phyloP scores from a whole-genome alignment of 1,284 basidiomycete species.

The Sporisorium exsertum region DNA sequence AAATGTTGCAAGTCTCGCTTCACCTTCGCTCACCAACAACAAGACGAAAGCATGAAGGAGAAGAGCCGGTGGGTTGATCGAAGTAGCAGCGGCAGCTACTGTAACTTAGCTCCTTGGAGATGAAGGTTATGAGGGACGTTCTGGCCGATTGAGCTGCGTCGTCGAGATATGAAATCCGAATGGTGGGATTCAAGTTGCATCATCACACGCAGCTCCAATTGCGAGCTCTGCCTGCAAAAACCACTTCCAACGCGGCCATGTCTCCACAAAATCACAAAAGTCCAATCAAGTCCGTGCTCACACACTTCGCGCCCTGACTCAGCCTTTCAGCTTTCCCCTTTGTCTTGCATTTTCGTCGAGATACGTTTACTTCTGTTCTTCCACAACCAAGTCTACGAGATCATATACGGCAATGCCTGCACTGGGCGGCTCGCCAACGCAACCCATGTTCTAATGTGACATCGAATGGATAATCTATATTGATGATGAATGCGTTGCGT shows the following conservation, averaged over 20 bases:
- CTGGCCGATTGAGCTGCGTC: conserved; percentile 3
- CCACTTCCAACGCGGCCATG: not conserved
- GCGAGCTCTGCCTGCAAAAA: not conserved
- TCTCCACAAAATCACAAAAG: conserved; percentile 17
- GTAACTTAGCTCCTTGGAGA: not conserved
- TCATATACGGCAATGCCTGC: not conserved
- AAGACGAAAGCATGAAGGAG: no score
- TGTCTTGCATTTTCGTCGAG: no score
- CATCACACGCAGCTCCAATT: conserved; percentile 4
- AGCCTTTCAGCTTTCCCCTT: no score
- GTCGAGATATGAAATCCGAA: not conserved
- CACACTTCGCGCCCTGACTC: not conserved
- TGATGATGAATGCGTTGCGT: not conserved
- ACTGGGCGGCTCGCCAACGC: not conserved
- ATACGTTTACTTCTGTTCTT: no score
- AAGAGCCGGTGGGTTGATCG: not conserved
- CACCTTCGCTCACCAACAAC: not conserved
- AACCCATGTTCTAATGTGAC: not conserved
- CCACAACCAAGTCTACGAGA: not conserved
- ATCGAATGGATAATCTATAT: not conserved
- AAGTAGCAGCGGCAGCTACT: not conserved
- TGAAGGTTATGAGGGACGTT: not conserved
- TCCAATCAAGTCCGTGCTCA: conserved; percentile 12
- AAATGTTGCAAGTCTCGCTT: not conserved
- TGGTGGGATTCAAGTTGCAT: conserved; percentile 6